These are phyloP conservation scores for Calonectria honghensis DNA, from an alignment of 2,329 filamentous ascomycete genomes.

Conservation along the genomic window DNA sequence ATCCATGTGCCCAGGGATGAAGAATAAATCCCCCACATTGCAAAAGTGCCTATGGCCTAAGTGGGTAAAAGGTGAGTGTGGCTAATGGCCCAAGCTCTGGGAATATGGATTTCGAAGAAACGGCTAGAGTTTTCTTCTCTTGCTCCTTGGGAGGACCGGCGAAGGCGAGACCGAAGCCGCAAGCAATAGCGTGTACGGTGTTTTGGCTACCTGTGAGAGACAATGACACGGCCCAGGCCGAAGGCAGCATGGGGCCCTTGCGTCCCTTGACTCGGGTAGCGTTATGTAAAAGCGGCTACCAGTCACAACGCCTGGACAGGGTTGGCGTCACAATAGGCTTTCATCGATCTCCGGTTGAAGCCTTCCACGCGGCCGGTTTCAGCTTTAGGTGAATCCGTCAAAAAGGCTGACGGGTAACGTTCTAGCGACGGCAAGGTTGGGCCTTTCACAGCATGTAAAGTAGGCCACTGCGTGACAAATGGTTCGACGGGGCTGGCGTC, in stretches of 20 bases:
- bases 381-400: conserved; percentile 54
- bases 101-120: conserved; percentile 1
- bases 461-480: conserved; percentile 48
- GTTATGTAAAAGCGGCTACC: conserved; percentile 38
- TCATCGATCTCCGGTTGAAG: conserved; percentile 47
- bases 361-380: conserved; percentile 51
- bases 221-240: conserved; percentile 38
- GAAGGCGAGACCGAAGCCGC: conserved; percentile 28
- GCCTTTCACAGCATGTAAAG: conserved; percentile 23
- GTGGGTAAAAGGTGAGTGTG: conserved; percentile 3
- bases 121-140: conserved; percentile 12
- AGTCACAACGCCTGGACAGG: conserved; percentile 35
- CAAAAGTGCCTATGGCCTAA: conserved; percentile 20
- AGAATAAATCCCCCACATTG: conserved; percentile 28
- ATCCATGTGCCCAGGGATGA: conserved; percentile 27
- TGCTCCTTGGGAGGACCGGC: conserved; percentile 5
- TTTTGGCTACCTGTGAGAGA: conserved; percentile 39
- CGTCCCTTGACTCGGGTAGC: conserved; percentile 25
- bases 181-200: conserved; percentile 36
- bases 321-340: conserved; percentile 36
- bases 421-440: conserved; percentile 37
- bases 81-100: conserved; percentile 8
- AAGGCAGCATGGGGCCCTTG: conserved; percentile 36
- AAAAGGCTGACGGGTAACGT: conserved; percentile 44
- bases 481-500: conserved; percentile 46